Evolutionary conservation across 495 filamentous ascomycete genomes (phyloP).

Genomic region (Neurospora cerealis): DNA sequence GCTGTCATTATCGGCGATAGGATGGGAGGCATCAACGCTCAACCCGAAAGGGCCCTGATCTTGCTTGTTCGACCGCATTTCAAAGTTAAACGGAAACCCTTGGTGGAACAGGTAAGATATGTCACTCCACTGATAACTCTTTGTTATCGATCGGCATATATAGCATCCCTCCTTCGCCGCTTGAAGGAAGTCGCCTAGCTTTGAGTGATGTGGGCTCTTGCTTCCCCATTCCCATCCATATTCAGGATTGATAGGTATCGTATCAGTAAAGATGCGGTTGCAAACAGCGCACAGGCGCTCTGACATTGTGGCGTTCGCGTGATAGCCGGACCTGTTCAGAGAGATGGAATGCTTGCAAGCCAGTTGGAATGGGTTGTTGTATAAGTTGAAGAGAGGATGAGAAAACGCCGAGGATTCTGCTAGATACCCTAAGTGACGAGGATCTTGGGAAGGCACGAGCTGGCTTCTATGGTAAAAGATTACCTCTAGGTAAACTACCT

Average conservation of each 20-base stretch:
- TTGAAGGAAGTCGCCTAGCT: neutral
- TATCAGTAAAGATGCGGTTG: neutral
- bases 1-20: neutral
- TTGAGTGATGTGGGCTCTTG: neutral
- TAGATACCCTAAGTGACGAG: rapidly evolving
- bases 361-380: neutral
- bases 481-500: no score
- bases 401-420: neutral
- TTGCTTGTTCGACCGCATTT: no score
- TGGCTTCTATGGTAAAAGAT: neutral
- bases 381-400: neutral
- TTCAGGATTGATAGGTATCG: no score
- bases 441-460: neutral
- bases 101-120: neutral
- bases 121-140: neutral
- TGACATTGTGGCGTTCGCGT: neutral
- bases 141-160: neutral
- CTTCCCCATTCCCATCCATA: neutral
- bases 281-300: neutral
- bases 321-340: neutral
- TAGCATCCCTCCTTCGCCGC: neutral
- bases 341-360: neutral
- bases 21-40: no score
- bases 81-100: neutral
- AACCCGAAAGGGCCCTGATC: no score